A percentile compares a stretch with the other conserved stretches of the same genome.
phyloP scores from a whole-genome alignment of 768 basidiomycete genomes.

The Fomitopsis pulvina region DNA sequence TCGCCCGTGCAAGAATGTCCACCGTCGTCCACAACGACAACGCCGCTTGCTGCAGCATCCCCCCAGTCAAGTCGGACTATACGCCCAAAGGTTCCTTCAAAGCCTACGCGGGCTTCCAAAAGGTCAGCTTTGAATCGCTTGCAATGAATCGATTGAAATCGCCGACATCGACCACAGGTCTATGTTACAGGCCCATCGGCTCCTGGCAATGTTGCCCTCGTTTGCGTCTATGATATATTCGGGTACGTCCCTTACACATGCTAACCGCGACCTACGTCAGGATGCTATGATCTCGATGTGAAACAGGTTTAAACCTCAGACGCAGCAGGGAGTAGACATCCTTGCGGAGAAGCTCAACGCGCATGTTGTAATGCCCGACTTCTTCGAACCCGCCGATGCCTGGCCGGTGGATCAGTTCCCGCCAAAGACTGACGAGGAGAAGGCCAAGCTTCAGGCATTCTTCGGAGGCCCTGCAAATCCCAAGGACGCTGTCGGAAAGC shows the following conservation, averaged over 20 bases:
- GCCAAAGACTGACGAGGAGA: constrained; percentile 45
- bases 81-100: constrained; percentile 43
- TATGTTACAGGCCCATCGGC: constrained; percentile 41
- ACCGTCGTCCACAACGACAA: constrained; percentile 29
- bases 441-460: constrained; percentile 47
- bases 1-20: constrained; percentile 32
- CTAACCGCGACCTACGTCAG: background rate
- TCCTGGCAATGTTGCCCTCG: constrained; percentile 40
- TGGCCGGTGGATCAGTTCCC: constrained; percentile 46
- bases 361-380: constrained; percentile 61
- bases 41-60: constrained; percentile 46
- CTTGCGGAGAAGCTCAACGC: constrained; percentile 45
- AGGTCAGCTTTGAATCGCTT: constrained; percentile 20
- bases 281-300: background rate
- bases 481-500: constrained; percentile 30
- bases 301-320: constrained; percentile 50
- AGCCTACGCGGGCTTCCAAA: constrained; percentile 40
- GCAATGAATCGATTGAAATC: background rate
- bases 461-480: constrained; percentile 49
- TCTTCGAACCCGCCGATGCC: constrained; percentile 48
- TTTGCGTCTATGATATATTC: constrained; percentile 61
- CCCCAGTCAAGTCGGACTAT: constrained; percentile 48
- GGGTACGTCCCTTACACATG: constrained; percentile 34
- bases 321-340: constrained; percentile 60
- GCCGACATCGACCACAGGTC: constrained; percentile 22